Base-by-base conservation (phyloP, 768 basidiomycete species). In the Erythrobasidium yunnanense region DNA sequence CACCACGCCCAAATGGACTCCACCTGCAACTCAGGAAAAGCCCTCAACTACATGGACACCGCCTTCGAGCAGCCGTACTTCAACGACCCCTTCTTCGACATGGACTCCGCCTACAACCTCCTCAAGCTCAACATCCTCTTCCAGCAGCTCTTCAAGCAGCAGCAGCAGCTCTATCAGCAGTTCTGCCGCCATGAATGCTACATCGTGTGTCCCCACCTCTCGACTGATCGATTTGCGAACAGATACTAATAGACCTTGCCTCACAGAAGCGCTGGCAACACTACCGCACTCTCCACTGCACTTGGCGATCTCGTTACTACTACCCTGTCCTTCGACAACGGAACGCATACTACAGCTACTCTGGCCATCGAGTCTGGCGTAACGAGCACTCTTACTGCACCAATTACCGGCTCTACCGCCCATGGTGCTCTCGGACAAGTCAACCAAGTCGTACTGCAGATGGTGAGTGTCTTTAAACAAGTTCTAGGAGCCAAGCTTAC, bases 361-460 rank as follows among this genome's bases (percentile, higher is more conserved):
- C 49, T 51, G 11, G 13, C 49, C 11, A 11, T 42, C 38, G n/a
- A 11, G 38, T 42, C 38, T 42, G n/a, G 11, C n/a, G 11, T 42
- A n/a, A 11, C 38, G 11, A n/a, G 11, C 11, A n/a, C 38, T 42
- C 38, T 42, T 42, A n/a, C 38, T n/a, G 38, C 11, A 11, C n/a
- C 38, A n/a, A 42, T n/a, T 42, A n/a, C 38, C 38, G 38, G 38
- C 38, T 42, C 38, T 11, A n/a, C n/a, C n/a, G 35, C 23, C 15
- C 13, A 18, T 25, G 60, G 60, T 29, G 45, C 60, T 4, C 15
- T 63, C 18, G 47, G 32, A 5, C 49, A 63, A 18, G 30, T 63
- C 45, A 49, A 46, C 5, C 60, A 63, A 27, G 60, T 63, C 11
- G 60, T 63, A 11, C n/a, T 63, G 25, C 60, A 49, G 32, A 32